Conservation (phyloP, 2,329 filamentous ascomycete genomes). For the Fusarium caatingaense region DNA sequence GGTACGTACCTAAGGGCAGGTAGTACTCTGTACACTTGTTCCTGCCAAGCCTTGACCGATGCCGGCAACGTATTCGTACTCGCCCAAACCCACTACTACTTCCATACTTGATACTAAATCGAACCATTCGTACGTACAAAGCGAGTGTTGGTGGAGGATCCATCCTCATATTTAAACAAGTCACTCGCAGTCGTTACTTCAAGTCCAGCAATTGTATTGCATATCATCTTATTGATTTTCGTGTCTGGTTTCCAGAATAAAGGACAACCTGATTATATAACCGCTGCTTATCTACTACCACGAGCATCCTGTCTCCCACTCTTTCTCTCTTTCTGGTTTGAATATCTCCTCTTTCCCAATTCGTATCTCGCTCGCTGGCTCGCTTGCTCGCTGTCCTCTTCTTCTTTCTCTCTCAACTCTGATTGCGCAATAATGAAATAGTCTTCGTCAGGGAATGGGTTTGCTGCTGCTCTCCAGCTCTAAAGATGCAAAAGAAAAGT, state of each 20-base stretch:
- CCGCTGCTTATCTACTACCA: conserved; percentile 40
- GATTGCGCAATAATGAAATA: conserved; percentile 38
- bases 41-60: conserved; percentile 39
- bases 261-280: conserved; percentile 46
- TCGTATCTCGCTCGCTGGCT: not conserved
- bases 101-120: not conserved
- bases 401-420: conserved; percentile 5
- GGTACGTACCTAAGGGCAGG: conserved; percentile 19
- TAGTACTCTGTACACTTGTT: not conserved
- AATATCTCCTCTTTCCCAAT: conserved; percentile 2
- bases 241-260: conserved; percentile 45
- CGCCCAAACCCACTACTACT: conserved; percentile 7
- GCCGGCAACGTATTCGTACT: conserved; percentile 41
- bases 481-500: conserved; percentile 45
- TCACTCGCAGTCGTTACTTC: not conserved
- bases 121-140: not conserved
- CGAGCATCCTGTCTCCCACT: conserved; percentile 8
- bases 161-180: not conserved
- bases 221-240: conserved; percentile 42
- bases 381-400: not conserved
- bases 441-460: conserved; percentile 45
- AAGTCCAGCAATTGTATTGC: conserved; percentile 13
- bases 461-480: conserved; percentile 47
- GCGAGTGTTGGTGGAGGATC: not conserved
- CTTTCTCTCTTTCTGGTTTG: conserved; percentile 21